phyloP scores from a whole-genome alignment of 495 filamentous ascomycete genomes.

The Bombardia bombarda region DNA sequence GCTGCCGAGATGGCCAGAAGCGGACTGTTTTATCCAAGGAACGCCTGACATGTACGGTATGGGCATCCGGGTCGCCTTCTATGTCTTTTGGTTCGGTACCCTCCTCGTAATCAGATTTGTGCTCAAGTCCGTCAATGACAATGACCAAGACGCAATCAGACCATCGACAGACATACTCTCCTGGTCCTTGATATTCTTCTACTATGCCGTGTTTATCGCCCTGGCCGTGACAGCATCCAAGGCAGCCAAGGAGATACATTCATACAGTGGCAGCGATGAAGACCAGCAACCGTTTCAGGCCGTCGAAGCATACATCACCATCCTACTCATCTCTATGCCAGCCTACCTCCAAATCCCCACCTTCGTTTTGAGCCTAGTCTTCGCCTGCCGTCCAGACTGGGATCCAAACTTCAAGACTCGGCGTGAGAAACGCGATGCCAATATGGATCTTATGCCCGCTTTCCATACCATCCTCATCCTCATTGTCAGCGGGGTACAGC shows the following conservation, averaged over 20 bases:
- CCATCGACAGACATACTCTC: too few species aligned
- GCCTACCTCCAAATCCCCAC: slow-evolving; percentile 25
- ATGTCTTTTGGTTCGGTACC: slow-evolving; percentile 24
- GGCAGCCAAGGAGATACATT: too few species aligned
- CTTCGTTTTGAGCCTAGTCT: slow-evolving; percentile 22
- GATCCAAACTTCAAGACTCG: neutral
- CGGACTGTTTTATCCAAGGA: too few species aligned
- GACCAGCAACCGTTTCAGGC: neutral
- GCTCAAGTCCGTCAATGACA: slow-evolving; percentile 15
- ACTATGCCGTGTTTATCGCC: slow-evolving; percentile 15
- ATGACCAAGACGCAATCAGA: neutral
- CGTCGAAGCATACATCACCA: slow-evolving; percentile 26
- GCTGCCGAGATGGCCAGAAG: too few species aligned
- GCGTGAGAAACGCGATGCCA: neutral
- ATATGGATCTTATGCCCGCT: neutral
- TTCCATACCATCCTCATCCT: slow-evolving; percentile 15
- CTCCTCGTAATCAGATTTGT: too few species aligned
- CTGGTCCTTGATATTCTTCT: slow-evolving; percentile 7
- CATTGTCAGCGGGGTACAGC: slow-evolving; percentile 21
- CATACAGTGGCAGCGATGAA: neutral
- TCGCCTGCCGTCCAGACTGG: neutral
- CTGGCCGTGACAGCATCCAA: slow-evolving; percentile 5
- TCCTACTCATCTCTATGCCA: slow-evolving; percentile 23
- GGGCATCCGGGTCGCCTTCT: slow-evolving; percentile 30
- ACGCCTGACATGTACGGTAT: slow-evolving; percentile 21